Percentiles rank a stretch among this genome's conserved stretches.
Evolutionary conservation across 179 eudicot genomes (phyloP).

Genomic region (Corrigiola litoralis): DNA sequence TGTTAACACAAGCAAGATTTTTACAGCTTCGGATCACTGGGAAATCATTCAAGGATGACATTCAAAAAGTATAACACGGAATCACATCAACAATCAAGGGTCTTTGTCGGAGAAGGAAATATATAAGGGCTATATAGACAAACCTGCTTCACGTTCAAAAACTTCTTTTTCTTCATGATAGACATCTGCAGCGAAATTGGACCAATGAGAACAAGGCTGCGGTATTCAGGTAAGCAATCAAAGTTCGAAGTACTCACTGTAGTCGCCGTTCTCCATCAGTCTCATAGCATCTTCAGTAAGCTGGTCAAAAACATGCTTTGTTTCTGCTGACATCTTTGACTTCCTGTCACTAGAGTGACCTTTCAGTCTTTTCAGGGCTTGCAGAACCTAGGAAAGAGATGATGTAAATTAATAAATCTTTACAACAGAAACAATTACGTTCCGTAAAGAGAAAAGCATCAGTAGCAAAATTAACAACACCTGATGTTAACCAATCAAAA

Average conservation of each 20-base stretch:
- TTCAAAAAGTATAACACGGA: background rate
- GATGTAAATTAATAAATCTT: background rate
- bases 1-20: background rate
- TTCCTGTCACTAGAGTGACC: constrained; percentile 68
- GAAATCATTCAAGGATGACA: background rate
- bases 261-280: constrained; percentile 92
- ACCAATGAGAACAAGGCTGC: background rate
- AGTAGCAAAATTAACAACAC: background rate
- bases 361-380: constrained; percentile 82
- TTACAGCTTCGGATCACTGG: background rate
- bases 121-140: constrained; percentile 5
- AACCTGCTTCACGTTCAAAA: constrained; percentile 95
- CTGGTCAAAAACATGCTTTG: constrained; percentile 78
- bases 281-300: constrained; percentile 98
- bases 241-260: constrained; percentile 42
- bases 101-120: too few species aligned
- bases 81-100: too few species aligned
- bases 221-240: constrained; percentile 1
- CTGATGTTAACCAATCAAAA: too few species aligned
- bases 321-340: constrained; percentile 82
- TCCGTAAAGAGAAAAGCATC: background rate
- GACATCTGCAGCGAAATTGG: constrained; percentile 57
- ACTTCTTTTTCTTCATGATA: constrained; percentile 83
- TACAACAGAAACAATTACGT: background rate
- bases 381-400: constrained; percentile 52